Evolutionary conservation across 352 stramenopile species (phyloP).

Genomic region (Thraustochytrium sp.): DNA sequence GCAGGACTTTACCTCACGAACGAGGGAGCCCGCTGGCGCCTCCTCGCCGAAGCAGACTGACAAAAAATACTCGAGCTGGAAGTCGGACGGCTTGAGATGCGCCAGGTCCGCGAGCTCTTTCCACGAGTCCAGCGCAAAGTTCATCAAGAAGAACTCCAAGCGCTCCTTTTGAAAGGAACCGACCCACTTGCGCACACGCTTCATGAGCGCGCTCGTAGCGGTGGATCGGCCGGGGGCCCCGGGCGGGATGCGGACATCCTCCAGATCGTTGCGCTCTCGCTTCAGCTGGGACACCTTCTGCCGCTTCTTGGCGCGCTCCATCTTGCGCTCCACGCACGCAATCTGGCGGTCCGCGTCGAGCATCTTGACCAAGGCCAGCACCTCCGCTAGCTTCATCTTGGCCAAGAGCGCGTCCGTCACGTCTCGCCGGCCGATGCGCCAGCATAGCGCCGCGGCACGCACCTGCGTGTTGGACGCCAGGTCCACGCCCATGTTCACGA

Average conservation of each 20-base stretch:
- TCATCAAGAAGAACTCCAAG: slow-evolving; percentile 40
- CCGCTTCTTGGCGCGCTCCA: not conserved
- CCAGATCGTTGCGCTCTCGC: not conserved
- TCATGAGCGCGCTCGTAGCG: not conserved
- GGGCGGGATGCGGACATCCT: not conserved
- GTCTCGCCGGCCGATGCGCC: not conserved
- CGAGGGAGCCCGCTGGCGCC: not conserved
- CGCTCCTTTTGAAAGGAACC: not conserved
- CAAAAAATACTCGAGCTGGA: slow-evolving; percentile 31
- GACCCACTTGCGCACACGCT: slow-evolving; percentile 31
- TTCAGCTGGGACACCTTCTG: not conserved
- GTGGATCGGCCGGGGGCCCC: not conserved
- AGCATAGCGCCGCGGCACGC: not conserved
- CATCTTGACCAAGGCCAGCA: not conserved
- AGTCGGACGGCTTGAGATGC: slow-evolving; percentile 2
- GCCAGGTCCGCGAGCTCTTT: slow-evolving; percentile 3
- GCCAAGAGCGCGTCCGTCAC: not conserved
- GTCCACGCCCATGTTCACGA: not conserved
- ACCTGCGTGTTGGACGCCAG: not conserved
- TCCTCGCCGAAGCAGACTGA: not conserved
- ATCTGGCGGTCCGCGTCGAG: slow-evolving; percentile 4
- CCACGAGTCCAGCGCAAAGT: not conserved
- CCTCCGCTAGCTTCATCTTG: not conserved
- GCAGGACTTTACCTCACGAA: not conserved
- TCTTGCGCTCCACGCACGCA: not conserved